Conservation (phyloP, 2,329 filamentous ascomycete species). For the Fusarium lateritium region DNA sequence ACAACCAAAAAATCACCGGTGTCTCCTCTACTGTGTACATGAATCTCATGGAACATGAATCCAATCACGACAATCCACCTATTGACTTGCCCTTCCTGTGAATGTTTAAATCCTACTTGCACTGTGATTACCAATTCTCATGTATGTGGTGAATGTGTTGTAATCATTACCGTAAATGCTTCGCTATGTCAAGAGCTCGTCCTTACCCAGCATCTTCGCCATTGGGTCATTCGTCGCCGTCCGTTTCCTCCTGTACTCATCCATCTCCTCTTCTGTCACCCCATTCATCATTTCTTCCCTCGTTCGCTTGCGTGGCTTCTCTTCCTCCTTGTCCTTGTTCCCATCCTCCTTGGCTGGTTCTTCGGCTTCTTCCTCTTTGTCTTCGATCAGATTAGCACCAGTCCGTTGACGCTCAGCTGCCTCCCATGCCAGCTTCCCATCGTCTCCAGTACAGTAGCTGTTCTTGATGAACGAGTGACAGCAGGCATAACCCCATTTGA, state of each 20-base stretch:
- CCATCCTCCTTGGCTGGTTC: constrained; percentile 46
- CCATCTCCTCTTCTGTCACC: constrained; percentile 86
- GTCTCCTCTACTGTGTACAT: constrained; percentile 46
- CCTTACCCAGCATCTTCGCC: constrained; percentile 83
- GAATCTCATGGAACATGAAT: constrained; percentile 44
- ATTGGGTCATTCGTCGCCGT: constrained; percentile 86
- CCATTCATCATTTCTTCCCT: constrained; percentile 84
- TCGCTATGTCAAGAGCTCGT: constrained; percentile 63
- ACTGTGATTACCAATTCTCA: not conserved
- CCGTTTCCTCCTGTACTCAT: constrained; percentile 84
- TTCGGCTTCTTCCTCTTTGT: constrained; percentile 51
- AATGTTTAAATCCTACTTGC: not conserved
- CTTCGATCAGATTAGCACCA: constrained; percentile 60
- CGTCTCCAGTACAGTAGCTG: constrained; percentile 96
- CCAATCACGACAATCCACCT: constrained; percentile 33
- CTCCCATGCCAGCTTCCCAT: constrained; percentile 85
- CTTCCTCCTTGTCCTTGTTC: constrained; percentile 52
- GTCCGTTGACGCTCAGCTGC: constrained; percentile 76
- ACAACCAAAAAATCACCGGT: constrained; percentile 44
- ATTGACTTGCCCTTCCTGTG: constrained; percentile 25
- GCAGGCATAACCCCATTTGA: constrained; percentile 96
- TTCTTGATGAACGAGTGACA: constrained; percentile 96
- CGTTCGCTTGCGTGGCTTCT: constrained; percentile 76
- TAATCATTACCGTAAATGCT: not conserved
- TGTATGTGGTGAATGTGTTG: not conserved